Base-by-base conservation (phyloP, 352 stramenopile genomes). In the Aphanomyces stellatus region DNA sequence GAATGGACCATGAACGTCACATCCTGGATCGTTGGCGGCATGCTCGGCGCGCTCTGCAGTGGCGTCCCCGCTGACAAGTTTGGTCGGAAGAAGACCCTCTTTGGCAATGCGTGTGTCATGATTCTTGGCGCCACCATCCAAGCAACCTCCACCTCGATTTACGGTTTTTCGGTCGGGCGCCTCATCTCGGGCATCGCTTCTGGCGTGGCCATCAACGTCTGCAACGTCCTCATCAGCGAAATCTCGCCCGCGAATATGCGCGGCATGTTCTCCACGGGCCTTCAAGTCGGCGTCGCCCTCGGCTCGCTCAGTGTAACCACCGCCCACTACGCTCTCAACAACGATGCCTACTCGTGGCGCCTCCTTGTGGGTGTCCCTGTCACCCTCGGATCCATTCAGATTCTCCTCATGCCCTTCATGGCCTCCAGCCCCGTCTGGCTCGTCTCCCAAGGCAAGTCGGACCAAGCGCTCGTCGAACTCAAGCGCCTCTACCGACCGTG, bases 171-270 rank as follows among this genome's bases (percentile, higher is more conserved):
- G 0, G 37, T 75, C 37, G 77, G 75, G 31, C 76, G 75, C 13
- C 66, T 80, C 51, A 67, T 88, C 35, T 71, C 78, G 24, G 80
- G 80, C 15, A 74, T 90, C 17, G 77, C 76, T 7, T 84, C 75
- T 10, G 79, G 81, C 15, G 66, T 69, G n/a, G 76, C 76, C 5
- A 77, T 74, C 31, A 76, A 74, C 2, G 76, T 80, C 49, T 67
- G 74, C 27, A 72, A 72, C 34, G 70, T 72, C 13, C 80, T 81
- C 56, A 77, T 85, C 56, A 76, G 71, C 53, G 78, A 86, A 46
- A 79, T 86, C 37, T 76, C 78, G 3, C 72, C 78, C 1, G 73
- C 74, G 2, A 72, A 82, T 43, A 69, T 80, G 6, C 78, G 78
- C 48, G 73, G 69, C 8, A 27, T 76, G 6, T 75, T 83, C 30